Evolutionary conservation across 1,284 basidiomycete species (phyloP), one percentile per base, ranked within the genome.

Genomic region (Puccinia coronata): DNA sequence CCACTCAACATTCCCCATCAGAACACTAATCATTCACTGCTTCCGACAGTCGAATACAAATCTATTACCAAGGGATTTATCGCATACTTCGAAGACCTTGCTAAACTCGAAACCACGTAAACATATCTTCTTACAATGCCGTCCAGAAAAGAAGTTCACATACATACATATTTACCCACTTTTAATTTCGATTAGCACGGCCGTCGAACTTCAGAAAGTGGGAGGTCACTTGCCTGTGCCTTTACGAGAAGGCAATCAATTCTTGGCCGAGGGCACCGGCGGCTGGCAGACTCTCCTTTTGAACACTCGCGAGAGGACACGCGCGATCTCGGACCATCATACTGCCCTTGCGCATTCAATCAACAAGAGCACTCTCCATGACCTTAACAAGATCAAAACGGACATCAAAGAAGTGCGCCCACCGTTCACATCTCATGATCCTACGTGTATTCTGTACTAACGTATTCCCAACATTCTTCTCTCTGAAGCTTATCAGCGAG

Each of bases 171-270:
- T n/a, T n/a, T n/a, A 36, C 8, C 51, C 16, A 57, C 23, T 4
- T 53, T 18, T 65, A 16, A 11, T 34, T 9, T 49, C 8, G n/a
- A 11, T 49, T 18, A 80, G 77, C 69, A 61, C 55, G 49, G 77
- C 77, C 43, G 51, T 39, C 34, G 77, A 80, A 69, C 77, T 80
- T 25, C 53, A 80, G 28, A 65, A 57, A 34, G 51, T 63, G 41
- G 77, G 77, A 43, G 77, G 77, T 31, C 77, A 72, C 51, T 49
- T 80, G 36, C 77, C 77, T 1, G 77, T 80, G 14, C 67, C 77
- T 25, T 47, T 80, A 25, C 43, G 77, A 23, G 77, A 80, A 49
- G 77, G 77, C 12, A 80, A 80, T 71, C 77, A 80, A 39, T 80
- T 80, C 43, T 47, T 80, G n/a, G 53, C 77, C 16, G 67, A 80